Percentiles rank a stretch among this genome's conserved stretches.
Conservation (phyloP, 345 rosid genomes). For the Eutrema heterophyllum region DNA sequence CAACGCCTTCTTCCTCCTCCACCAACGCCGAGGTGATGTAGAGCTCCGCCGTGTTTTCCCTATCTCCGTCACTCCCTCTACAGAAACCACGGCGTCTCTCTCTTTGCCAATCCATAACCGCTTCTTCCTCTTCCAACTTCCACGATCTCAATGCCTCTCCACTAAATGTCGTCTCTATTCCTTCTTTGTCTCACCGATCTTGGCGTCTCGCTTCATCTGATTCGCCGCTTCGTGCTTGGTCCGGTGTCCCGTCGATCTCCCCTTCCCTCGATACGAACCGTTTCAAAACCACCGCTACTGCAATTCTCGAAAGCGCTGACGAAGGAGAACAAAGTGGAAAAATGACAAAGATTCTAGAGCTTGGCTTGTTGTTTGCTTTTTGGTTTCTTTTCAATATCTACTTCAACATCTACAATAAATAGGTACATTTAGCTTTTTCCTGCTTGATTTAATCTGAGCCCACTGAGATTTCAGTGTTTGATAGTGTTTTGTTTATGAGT, state of each 20-base stretch:
- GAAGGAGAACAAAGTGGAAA: conserved; percentile 44
- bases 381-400: conserved; percentile 95
- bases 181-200: conserved; percentile 53
- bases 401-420: conserved; percentile 99
- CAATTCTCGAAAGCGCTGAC: conserved; percentile 55
- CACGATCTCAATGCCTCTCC: conserved; percentile 30
- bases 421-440: conserved; percentile 41
- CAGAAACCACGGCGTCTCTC: conserved; percentile 37
- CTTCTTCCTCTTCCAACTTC: conserved; percentile 29
- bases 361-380: conserved; percentile 71
- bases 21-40: conserved; percentile 59
- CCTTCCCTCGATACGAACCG: conserved; percentile 27
- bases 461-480: neutral
- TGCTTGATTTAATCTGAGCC: neutral
- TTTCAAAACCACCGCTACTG: conserved; percentile 49
- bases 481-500: neutral
- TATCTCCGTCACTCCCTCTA: conserved; percentile 36
- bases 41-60: conserved; percentile 54
- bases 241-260: conserved; percentile 38
- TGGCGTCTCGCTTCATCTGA: conserved; percentile 45
- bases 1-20: conserved; percentile 25
- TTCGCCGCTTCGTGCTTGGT: conserved; percentile 57
- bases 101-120: neutral
- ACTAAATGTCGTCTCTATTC: conserved; percentile 41
- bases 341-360: conserved; percentile 47